These are phyloP conservation scores for Shiraia sp. DNA, from an alignment of 2,329 filamentous ascomycete species.

Conservation along the genomic window DNA sequence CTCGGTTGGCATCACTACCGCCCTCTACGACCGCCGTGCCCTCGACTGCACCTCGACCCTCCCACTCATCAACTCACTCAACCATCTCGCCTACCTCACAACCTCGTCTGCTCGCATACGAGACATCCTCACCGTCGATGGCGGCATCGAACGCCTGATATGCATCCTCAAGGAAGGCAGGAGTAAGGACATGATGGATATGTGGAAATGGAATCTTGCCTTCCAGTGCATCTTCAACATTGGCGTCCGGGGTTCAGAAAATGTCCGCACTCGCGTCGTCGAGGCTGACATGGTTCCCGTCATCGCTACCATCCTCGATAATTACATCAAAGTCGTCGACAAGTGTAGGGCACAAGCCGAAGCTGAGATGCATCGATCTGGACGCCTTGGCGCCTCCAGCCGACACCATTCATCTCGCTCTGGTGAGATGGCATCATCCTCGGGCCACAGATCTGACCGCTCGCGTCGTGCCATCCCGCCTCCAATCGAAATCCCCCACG, in stretches of 20 bases:
- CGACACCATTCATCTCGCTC: conserved; percentile 48
- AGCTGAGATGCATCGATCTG: conserved; percentile 70
- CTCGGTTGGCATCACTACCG: conserved; percentile 96
- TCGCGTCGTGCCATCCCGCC: conserved; percentile 78
- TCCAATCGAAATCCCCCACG: conserved; percentile 76
- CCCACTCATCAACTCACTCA: conserved; percentile 97
- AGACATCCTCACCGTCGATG: conserved; percentile 97
- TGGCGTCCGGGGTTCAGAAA: conserved; percentile 91
- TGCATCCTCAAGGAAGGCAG: conserved; percentile 97
- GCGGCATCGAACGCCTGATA: conserved; percentile 92
- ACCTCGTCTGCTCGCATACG: conserved; percentile 96
- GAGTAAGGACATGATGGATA: conserved; percentile 98
- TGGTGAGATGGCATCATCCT: conserved; percentile 41
- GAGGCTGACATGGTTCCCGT: conserved; percentile 99
- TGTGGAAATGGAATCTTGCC: conserved; percentile 99
- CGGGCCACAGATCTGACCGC: conserved; percentile 49
- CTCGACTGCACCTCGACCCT: conserved; percentile 98
- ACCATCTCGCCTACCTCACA: conserved; percentile 97
- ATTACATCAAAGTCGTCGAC: conserved; percentile 96
- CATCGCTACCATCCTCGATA: conserved; percentile 96
- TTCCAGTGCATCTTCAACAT: conserved; percentile 99
- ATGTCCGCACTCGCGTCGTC: conserved; percentile 90
- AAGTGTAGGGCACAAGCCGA: conserved; percentile 87
- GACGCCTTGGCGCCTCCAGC: conserved; percentile 46
- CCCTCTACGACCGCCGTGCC: conserved; percentile 94